A percentile compares a stretch with the other conserved stretches of the same genome.
Evolutionary conservation across 2,329 filamentous ascomycete species (phyloP).

Genomic region (Beauveria brongniartii): DNA sequence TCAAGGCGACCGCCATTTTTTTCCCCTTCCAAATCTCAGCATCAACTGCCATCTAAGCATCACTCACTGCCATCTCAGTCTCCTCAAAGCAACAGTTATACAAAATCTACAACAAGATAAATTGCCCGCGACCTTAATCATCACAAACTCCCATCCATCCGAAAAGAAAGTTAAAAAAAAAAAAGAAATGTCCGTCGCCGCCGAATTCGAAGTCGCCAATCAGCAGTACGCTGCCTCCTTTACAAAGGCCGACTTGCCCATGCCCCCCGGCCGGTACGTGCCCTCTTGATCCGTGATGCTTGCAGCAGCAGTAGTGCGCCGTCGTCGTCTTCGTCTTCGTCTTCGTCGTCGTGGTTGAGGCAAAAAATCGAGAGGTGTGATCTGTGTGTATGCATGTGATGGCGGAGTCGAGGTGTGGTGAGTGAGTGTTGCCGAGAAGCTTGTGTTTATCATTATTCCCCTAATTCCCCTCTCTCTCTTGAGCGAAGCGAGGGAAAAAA

Average conservation of each 20-base stretch:
- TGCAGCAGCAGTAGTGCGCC: not conserved
- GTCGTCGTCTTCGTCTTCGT: no score
- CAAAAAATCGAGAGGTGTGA: not conserved
- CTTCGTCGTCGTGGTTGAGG: not conserved
- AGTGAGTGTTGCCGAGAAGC: no score
- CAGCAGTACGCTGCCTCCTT: conserved; percentile 56
- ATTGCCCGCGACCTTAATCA: no score
- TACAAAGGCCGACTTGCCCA: conserved; percentile 55
- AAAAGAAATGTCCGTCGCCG: conserved; percentile 14
- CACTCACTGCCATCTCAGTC: no score
- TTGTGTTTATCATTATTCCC: no score
- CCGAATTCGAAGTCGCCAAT: conserved; percentile 26
- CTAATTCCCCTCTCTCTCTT: not conserved
- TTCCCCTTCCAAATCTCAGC: no score
- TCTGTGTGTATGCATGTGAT: no score
- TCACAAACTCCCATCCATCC: no score
- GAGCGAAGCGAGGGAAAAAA: not conserved
- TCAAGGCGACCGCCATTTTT: no score
- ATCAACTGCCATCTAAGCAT: no score
- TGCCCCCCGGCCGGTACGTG: conserved; percentile 52
- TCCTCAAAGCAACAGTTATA: not conserved
- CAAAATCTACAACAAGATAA: not conserved
- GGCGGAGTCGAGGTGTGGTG: no score
- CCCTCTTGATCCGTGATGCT: not conserved
- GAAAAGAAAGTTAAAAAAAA: no score